Base-by-base conservation (phyloP, 148 eudicot species). In the Nyssa sinensis region DNA sequence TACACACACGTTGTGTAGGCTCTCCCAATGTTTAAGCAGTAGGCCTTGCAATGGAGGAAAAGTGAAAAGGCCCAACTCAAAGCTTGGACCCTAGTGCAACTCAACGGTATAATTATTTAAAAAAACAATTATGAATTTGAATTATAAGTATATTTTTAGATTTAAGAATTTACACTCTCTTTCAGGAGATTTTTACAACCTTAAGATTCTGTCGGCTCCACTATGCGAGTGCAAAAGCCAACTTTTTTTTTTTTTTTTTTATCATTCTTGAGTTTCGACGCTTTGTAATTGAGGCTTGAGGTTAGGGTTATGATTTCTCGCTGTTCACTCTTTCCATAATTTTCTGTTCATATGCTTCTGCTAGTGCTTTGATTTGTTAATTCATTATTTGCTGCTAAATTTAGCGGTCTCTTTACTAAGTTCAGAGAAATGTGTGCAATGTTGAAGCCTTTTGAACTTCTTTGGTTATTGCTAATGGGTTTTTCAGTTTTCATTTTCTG, bases 21-120 rank as follows among this genome's bases (percentile, higher is more conserved):
- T n/a, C n/a, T n/a, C n/a, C n/a, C n/a, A n/a, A n/a, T n/a, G n/a
- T n/a, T n/a, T n/a, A 13, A 44, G 17, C 4, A 29, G 14, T 62
- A 5, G 66, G 66, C n/a, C 9, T 30, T 5, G 7, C 41, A 51
- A 21, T 23, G 21, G 1, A 21, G 3, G 14, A 35, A 12, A 23
- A 35, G 49, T 9, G 49, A 2, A 65, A 33, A 65, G 34, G 11
- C 11, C 68, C 66, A 31, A 62, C 21, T 35, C 17, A 62, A 31
- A 60, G n/a, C n/a, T n/a, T 19, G 41, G 23, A 8, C 67, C 7
- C 3, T 6, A 33, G 67, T 1, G 28, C 37, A 21, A 64, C 67
- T 2, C 68, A 65, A 65, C 68, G 68, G 68, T 65, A n/a, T 10
- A 35, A 65, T 65, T 65, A 65, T 65, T 65, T 64, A 13, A 41